Percentiles rank a stretch among this genome's conserved stretches.
phyloP scores from a whole-genome alignment of 495 filamentous ascomycete genomes.

The Ramalina intermedia region DNA sequence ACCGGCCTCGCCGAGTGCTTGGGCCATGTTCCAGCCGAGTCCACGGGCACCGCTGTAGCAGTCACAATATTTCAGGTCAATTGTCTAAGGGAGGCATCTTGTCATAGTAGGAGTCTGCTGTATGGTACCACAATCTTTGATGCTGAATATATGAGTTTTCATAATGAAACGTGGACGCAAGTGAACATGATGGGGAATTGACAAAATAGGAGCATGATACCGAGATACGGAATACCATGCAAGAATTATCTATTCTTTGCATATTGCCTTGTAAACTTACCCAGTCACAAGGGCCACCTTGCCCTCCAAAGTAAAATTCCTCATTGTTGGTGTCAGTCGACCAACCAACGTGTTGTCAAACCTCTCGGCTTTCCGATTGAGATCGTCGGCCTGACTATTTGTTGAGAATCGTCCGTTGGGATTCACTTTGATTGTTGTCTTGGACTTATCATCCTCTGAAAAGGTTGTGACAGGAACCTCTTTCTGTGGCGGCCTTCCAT shows the following conservation, averaged over 20 bases:
- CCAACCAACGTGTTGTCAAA: constrained; percentile 3
- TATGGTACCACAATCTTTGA: background rate
- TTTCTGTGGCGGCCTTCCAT: background rate
- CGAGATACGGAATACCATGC: background rate
- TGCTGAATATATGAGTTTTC: background rate
- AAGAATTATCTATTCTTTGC: background rate
- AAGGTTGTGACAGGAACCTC: constrained; percentile 4
- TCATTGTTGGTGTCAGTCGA: constrained; percentile 12
- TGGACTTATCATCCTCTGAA: background rate
- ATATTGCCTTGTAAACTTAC: constrained; percentile 2
- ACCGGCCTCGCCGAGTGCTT: constrained; percentile 58
- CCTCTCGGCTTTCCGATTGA: constrained; percentile 1
- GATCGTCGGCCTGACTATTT: background rate
- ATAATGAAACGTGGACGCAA: background rate
- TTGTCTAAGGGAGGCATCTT: background rate
- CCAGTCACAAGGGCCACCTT: constrained; percentile 73
- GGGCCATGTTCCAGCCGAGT: constrained; percentile 63
- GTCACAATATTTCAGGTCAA: background rate
- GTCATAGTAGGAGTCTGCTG: background rate
- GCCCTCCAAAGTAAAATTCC: constrained; percentile 57
- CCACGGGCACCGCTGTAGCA: constrained; percentile 52
- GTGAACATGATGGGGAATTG: background rate
- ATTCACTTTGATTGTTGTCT: background rate
- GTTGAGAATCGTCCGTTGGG: background rate
- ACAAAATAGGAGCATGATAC: too few species aligned